Base-by-base conservation (phyloP, 2,329 filamentous ascomycete genomes). In the Apiospora hydei region DNA sequence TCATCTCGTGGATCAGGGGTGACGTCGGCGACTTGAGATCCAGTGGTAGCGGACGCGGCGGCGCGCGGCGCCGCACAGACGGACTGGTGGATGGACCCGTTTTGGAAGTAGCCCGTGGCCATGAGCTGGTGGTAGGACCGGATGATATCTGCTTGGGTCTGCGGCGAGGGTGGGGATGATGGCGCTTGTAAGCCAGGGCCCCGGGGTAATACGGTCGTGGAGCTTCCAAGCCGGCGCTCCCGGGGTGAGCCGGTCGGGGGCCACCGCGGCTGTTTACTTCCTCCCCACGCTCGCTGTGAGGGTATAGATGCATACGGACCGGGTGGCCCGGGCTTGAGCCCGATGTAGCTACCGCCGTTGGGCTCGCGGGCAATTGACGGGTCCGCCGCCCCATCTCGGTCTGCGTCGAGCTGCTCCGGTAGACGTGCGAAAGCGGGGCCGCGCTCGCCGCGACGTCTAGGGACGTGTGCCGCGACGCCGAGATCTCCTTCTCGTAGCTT, bases 21-120 rank as follows among this genome's bases (percentile, higher is more conserved):
- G 57, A n/a, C 18, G 30, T 41, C 3, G 57, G 57, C 34, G 57
- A 64, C 57, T 41, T 41, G 57, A 41, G 57, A 6, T 64, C 57
- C 3, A 64, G 57, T 1, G 57, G 57, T 18, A 41, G 18, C 5
- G 34, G 57, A 8, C 57, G 34, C 10, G 18, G 14, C 10, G 57
- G 57, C n/a, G 34, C 21, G 57, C 4, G 30, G 57, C 57, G 2
- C 11, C 4, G 57, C 34, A 64, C 57, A 64, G 10, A 64, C 57
- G 21, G 57, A 64, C 21, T 64, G 57, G 10, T 64, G 57, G 57
- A 64, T 64, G 34, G 57, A 64, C 2, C 57, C 57, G 34, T 64
- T 64, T 2, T 64, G 57, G 34, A 64, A 64, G 57, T 64, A 64
- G 18, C 57, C 57, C 18, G 57, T 64, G 18, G 57, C 57, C 57